Percentiles rank a stretch among this genome's conserved stretches.
These are phyloP conservation scores for Naegleria fowleri DNA, from an alignment of 208 protist species.

Conservation along the genomic window DNA sequence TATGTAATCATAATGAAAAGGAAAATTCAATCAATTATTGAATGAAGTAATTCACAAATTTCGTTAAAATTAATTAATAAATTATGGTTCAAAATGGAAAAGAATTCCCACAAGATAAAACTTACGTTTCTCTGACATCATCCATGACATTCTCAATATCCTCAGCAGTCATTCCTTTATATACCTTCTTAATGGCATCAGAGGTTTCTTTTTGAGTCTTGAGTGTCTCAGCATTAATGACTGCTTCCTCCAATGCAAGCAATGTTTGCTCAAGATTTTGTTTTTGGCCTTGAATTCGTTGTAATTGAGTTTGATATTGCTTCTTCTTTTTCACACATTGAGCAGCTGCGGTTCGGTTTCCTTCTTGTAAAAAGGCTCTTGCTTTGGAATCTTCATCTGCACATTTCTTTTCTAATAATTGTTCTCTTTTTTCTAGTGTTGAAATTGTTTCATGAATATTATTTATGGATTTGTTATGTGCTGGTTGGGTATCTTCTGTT, in stretches of 20 bases:
- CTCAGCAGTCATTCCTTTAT: neutral
- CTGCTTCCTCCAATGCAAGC: neutral
- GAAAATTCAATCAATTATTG: no score
- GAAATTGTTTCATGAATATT: slow-evolving; percentile 66
- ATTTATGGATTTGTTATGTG: slow-evolving; percentile 55
- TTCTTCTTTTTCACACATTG: slow-evolving; percentile 83
- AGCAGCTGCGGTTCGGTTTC: slow-evolving; percentile 71
- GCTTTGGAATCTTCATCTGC: slow-evolving; percentile 65
- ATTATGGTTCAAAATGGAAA: no score
- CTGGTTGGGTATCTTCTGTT: slow-evolving; percentile 38
- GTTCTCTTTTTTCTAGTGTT: slow-evolving; percentile 70
- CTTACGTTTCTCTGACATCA: neutral
- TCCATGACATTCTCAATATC: slow-evolving; percentile 9
- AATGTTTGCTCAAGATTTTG: slow-evolving; percentile 65
- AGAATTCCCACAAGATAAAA: neutral
- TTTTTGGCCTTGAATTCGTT: slow-evolving; percentile 56
- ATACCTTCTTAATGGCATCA: neutral
- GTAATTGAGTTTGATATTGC: slow-evolving; percentile 69
- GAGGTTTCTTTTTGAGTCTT: neutral
- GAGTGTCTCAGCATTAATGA: neutral
- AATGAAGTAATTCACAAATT: no score
- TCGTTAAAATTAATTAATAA: no score
- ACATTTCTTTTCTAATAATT: slow-evolving; percentile 71
- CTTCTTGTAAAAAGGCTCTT: slow-evolving; percentile 67
- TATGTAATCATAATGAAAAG: no score